Percentiles rank a stretch among this genome's conserved stretches.
phyloP scores from a whole-genome alignment of 805 yeast species.

The Isabelozyma heimii region DNA sequence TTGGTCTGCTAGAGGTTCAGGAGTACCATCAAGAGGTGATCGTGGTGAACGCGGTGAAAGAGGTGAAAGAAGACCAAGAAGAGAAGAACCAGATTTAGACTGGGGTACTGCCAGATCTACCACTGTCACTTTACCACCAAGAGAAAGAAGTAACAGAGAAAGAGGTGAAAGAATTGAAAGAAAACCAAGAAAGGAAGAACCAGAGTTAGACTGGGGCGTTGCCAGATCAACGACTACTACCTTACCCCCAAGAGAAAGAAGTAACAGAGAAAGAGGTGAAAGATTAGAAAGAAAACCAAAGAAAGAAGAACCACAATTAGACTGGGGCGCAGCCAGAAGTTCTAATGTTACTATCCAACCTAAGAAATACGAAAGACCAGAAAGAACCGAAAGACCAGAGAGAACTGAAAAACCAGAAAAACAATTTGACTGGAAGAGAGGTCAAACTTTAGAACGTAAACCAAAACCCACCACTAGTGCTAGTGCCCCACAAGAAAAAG shows the following conservation, averaged over 20 bases:
- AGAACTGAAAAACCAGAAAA: constrained; percentile 24
- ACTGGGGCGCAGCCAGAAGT: constrained; percentile 30
- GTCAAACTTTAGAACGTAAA: constrained; percentile 26
- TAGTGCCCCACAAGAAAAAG: constrained; percentile 15
- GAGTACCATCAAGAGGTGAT: constrained; percentile 26
- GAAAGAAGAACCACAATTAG: constrained; percentile 19
- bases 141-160: constrained; percentile 29
- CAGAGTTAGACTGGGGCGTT: constrained; percentile 42
- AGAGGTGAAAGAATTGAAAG: constrained; percentile 19
- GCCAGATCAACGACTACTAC: constrained; percentile 29
- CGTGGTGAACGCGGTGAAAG: constrained; percentile 19
- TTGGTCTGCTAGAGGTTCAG: constrained; percentile 42
- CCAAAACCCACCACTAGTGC: constrained; percentile 1
- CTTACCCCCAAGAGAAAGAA: constrained; percentile 36
- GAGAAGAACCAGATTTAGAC: constrained; percentile 58
- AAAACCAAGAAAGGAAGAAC: constrained; percentile 32
- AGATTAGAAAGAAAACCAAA: constrained; percentile 7
- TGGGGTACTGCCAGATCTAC: constrained; percentile 49
- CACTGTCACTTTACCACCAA: constrained; percentile 33
- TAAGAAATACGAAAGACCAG: constrained; percentile 13
- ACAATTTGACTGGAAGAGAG: constrained; percentile 37
- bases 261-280: constrained; percentile 14
- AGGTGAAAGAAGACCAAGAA: constrained; percentile 29
- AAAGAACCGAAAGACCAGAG: constrained; percentile 20
- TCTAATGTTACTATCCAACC: constrained; percentile 24